These are phyloP conservation scores for Clarireedia paspali DNA, from an alignment of 2,329 filamentous ascomycete species.

Conservation along the genomic window DNA sequence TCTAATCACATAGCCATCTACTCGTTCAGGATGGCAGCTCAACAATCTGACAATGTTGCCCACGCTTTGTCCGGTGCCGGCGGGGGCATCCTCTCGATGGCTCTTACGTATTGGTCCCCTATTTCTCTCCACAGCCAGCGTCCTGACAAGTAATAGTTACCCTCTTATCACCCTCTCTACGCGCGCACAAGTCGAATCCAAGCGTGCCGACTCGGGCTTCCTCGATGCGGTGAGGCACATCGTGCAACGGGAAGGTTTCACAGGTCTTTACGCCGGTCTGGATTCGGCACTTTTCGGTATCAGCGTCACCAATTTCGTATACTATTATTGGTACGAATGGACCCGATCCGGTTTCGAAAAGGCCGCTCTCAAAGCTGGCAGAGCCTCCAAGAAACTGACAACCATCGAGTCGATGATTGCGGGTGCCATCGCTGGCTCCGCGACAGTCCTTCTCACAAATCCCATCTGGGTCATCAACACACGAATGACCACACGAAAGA, in stretches of 20 bases:
- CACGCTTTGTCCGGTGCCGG: slow-evolving; percentile 90
- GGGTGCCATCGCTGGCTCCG: slow-evolving; percentile 85
- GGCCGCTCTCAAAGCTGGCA: slow-evolving; percentile 64
- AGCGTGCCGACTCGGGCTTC: slow-evolving; percentile 79
- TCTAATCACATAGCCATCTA: slow-evolving; percentile 2
- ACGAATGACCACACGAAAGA: slow-evolving; percentile 86
- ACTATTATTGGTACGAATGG: slow-evolving; percentile 99
- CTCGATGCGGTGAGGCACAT: slow-evolving; percentile 78
- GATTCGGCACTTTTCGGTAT: slow-evolving; percentile 96
- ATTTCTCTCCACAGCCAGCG: slow-evolving; percentile 3
- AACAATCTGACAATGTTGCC: slow-evolving; percentile 90
- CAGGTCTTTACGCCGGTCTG: slow-evolving; percentile 85
- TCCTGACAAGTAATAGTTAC: slow-evolving; percentile 50
- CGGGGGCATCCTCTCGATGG: slow-evolving; percentile 91
- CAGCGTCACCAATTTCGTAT: slow-evolving; percentile 97
- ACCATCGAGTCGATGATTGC: slow-evolving; percentile 93
- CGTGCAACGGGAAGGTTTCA: slow-evolving; percentile 81
- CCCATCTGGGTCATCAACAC: slow-evolving; percentile 99
- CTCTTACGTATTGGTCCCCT: slow-evolving; percentile 62
- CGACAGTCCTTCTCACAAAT: slow-evolving; percentile 93
- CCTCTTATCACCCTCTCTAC: slow-evolving; percentile 96
- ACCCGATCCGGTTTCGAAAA: slow-evolving; percentile 79
- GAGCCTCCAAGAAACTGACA: slow-evolving; percentile 73
- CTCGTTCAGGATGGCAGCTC: slow-evolving; percentile 22
- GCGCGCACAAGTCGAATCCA: slow-evolving; percentile 94